Conservation (phyloP, 768 basidiomycete genomes). For the Lactarius akahatsu region DNA sequence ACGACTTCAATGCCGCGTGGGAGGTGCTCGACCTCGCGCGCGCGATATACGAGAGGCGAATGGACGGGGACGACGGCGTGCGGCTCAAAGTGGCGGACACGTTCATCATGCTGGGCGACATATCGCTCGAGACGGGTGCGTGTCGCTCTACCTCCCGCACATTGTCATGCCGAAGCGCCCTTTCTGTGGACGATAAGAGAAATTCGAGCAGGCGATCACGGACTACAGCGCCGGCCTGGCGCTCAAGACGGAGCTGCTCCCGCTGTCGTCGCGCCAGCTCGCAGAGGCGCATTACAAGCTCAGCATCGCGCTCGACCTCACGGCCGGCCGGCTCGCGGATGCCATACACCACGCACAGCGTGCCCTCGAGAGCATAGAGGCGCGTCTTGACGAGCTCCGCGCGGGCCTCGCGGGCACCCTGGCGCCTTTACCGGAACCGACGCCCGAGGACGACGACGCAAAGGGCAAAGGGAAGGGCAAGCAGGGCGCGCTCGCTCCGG, state of each 20-base stretch:
- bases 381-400: constrained; percentile 60
- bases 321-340: constrained; percentile 77
- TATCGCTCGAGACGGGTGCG: constrained; percentile 94
- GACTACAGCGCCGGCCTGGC: constrained; percentile 80
- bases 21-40: constrained; percentile 94
- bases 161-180: too few species aligned
- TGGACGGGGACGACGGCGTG: constrained; percentile 55
- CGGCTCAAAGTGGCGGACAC: constrained; percentile 88
- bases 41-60: constrained; percentile 74
- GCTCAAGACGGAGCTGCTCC: constrained; percentile 72
- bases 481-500: constrained; percentile 40
- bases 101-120: constrained; percentile 88
- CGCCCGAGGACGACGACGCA: constrained; percentile 34
- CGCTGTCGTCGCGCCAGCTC: constrained; percentile 87
- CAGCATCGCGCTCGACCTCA: constrained; percentile 90
- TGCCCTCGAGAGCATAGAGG: constrained; percentile 75
- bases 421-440: constrained; percentile 26
- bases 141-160: background rate
- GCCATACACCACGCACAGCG: constrained; percentile 80
- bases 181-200: constrained; percentile 70
- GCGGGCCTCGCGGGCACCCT: constrained; percentile 46
- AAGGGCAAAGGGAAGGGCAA: constrained; percentile 74
- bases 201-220: constrained; percentile 90
- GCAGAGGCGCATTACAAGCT: constrained; percentile 94
- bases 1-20: constrained; percentile 98